Percentiles rank a stretch among this genome's conserved stretches.
Conservation (phyloP, 2,329 filamentous ascomycete genomes). For the Diaporthe ampelina region DNA sequence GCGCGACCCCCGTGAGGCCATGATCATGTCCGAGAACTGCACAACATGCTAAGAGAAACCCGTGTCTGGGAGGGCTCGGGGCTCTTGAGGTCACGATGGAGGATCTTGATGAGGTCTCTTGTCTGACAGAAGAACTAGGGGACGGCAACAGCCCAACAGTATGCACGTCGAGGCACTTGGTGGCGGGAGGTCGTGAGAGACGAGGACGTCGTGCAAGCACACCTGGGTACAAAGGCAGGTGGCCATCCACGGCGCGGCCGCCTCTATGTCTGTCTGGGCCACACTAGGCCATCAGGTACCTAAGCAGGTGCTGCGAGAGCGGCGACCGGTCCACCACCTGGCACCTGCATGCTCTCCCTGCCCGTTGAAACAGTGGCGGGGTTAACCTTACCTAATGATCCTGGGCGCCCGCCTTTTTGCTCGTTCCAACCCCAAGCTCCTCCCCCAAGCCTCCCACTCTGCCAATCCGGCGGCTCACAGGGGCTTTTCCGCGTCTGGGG, state of each 20-base stretch:
- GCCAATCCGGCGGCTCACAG: slow-evolving; percentile 5
- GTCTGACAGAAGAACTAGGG: neutral
- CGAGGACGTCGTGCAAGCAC: neutral
- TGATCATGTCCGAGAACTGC: slow-evolving; percentile 32
- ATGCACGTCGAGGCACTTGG: neutral
- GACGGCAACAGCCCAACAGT: neutral
- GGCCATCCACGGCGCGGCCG: neutral
- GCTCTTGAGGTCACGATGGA: slow-evolving; percentile 15
- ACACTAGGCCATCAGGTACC: too few species aligned
- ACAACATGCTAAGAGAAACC: slow-evolving; percentile 38
- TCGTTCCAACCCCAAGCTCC: slow-evolving; percentile 8
- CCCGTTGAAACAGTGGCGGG: slow-evolving; percentile 10
- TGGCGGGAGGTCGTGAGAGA: neutral
- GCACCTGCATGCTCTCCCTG: neutral
- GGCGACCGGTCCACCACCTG: neutral
- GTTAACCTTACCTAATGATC: slow-evolving; percentile 21
- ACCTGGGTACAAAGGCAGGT: too few species aligned
- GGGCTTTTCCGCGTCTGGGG: slow-evolving; percentile 29
- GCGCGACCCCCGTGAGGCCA: slow-evolving; percentile 40
- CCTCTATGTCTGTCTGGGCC: too few species aligned
- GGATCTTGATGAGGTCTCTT: slow-evolving; percentile 11
- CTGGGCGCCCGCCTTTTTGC: slow-evolving; percentile 13
- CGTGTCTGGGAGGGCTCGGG: neutral
- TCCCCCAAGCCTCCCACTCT: slow-evolving; percentile 14
- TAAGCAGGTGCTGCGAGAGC: neutral